A percentile compares a stretch with the other conserved stretches of the same genome.
phyloP scores from a whole-genome alignment of 2,329 filamentous ascomycete genomes.

The Lachnellula subtilissima region DNA sequence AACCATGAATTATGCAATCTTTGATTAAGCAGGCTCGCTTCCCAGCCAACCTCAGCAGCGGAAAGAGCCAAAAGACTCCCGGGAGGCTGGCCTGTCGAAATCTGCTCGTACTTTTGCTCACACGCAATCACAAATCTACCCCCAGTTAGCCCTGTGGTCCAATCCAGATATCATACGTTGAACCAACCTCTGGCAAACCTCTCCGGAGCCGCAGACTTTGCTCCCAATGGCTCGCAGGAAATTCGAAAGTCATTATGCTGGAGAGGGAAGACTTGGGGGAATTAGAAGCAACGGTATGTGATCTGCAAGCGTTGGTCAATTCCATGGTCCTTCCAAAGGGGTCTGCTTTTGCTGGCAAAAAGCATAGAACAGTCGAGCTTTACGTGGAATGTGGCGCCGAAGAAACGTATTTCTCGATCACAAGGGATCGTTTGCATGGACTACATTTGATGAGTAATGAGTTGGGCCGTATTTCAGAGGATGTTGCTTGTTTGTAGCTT shows the following conservation, averaged over 20 bases:
- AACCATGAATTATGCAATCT: too few relatives aligned
- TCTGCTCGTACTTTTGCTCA: slow-evolving; percentile 18
- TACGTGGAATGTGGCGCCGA: slow-evolving; percentile 41
- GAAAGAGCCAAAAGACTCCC: slow-evolving; percentile 16
- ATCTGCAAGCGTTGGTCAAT: slow-evolving; percentile 46
- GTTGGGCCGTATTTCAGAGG: too few relatives aligned
- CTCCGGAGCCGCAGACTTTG: slow-evolving; percentile 26
- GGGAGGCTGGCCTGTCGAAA: slow-evolving; percentile 12
- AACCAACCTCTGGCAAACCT: slow-evolving; percentile 33
- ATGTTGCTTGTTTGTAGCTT: too few relatives aligned
- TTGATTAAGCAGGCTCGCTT: slow-evolving; percentile 8
- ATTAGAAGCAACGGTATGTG: slow-evolving; percentile 37
- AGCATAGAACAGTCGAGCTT: slow-evolving; percentile 43
- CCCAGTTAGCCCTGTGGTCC: slow-evolving; percentile 29
- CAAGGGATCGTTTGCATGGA: too few relatives aligned
- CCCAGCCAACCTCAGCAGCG: slow-evolving; percentile 23
- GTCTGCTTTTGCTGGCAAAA: slow-evolving; percentile 32
- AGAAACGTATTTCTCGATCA: slow-evolving; percentile 19
- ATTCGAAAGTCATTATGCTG: slow-evolving; percentile 40
- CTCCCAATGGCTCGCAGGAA: slow-evolving; percentile 36
- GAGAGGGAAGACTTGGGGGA: slow-evolving; percentile 28
- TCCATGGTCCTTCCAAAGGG: slow-evolving; percentile 44
- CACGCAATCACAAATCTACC: slow-evolving; percentile 33
- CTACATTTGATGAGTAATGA: too few relatives aligned
- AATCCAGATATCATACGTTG: slow-evolving; percentile 36